Conservation (phyloP, 768 basidiomycete species). For the Suillus occidentalis region DNA sequence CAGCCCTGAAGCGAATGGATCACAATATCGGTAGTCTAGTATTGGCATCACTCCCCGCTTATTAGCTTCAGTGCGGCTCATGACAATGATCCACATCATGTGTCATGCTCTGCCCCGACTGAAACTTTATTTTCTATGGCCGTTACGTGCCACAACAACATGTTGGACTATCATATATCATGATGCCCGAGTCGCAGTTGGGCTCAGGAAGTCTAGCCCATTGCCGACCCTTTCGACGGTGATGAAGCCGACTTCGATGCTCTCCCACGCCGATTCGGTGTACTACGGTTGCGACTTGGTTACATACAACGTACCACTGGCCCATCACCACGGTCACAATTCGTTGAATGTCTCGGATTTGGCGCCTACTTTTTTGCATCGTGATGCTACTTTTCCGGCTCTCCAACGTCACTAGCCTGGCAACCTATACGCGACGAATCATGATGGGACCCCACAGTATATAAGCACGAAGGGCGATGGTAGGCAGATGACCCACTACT, state of each 20-base stretch:
- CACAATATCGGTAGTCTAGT: background rate
- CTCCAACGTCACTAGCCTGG: background rate
- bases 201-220: background rate
- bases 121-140: background rate
- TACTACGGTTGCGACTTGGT: background rate
- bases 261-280: background rate
- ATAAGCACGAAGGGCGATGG: background rate
- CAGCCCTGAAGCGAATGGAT: background rate
- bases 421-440: background rate
- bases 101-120: background rate
- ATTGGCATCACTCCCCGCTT: background rate
- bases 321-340: background rate
- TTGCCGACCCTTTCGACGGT: background rate
- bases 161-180: background rate
- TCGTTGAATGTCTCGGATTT: background rate
- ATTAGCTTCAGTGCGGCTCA: background rate
- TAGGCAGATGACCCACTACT: background rate
- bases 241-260: background rate
- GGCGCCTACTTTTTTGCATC: background rate
- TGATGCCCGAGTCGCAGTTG: background rate
- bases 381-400: background rate
- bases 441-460: background rate
- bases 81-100: background rate
- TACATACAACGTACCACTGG: background rate
- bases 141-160: background rate